Percentiles rank a stretch among this genome's conserved stretches.
These are phyloP conservation scores for Halenospora varia DNA, from an alignment of 495 filamentous ascomycete species.

Conservation along the genomic window DNA sequence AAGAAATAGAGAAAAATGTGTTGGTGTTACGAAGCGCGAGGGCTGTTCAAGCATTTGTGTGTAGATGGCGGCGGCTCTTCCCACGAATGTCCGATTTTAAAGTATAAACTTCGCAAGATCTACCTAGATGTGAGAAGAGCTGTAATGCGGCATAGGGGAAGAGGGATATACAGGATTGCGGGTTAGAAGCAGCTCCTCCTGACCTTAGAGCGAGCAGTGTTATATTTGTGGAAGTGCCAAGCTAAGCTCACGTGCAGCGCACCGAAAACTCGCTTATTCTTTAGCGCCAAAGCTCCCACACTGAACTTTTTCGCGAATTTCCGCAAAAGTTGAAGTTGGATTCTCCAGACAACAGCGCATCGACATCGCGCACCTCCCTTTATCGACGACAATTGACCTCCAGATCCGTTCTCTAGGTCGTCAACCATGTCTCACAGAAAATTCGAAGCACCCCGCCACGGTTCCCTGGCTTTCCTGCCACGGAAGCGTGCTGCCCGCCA, in stretches of 20 bases:
- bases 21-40: too few species aligned
- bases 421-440: constrained; percentile 63
- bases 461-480: constrained; percentile 94
- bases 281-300: constrained; percentile 4
- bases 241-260: background rate
- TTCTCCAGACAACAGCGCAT: constrained; percentile 1
- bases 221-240: background rate
- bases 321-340: background rate
- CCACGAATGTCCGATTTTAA: too few species aligned
- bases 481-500: constrained; percentile 96
- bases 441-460: constrained; percentile 93
- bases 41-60: too few species aligned
- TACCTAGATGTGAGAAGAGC: too few species aligned
- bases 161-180: too few species aligned
- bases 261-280: background rate
- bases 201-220: too few species aligned
- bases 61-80: too few species aligned
- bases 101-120: too few species aligned
- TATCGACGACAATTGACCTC: constrained; percentile 3
- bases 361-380: constrained; percentile 1
- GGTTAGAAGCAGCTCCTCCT: too few species aligned
- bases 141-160: too few species aligned
- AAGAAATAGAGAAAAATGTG: too few species aligned
- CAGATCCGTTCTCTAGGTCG: constrained; percentile 7
- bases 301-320: constrained; percentile 5